These are phyloP conservation scores for Lycium barbarum DNA, from an alignment of 257 asterid genomes.

Conservation along the genomic window DNA sequence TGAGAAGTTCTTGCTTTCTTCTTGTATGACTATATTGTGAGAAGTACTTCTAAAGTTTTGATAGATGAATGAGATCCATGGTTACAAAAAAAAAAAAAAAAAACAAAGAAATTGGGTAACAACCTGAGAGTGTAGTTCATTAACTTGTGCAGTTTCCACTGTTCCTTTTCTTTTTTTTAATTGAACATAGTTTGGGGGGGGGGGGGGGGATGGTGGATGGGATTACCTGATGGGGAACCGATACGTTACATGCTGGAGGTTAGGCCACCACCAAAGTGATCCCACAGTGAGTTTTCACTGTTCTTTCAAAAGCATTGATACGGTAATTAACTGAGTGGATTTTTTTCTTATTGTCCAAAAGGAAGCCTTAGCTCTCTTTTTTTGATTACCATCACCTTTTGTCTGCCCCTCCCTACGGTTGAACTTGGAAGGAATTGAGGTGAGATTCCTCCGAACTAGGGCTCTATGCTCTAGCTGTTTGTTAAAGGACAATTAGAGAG, in stretches of 20 bases:
- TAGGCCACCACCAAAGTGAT: slow-evolving; percentile 3
- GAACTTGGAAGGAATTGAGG: neutral
- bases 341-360: neutral
- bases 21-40: slow-evolving; percentile 11
- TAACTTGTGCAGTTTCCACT: neutral
- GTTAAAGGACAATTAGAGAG: slow-evolving; percentile 5
- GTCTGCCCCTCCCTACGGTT: neutral
- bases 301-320: slow-evolving; percentile 17
- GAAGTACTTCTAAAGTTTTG: slow-evolving; percentile 16
- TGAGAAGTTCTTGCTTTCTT: neutral
- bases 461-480: neutral
- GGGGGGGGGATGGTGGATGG: neutral
- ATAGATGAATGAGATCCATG: slow-evolving; percentile 12
- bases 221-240: neutral
- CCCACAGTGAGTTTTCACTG: slow-evolving; percentile 13
- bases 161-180: neutral
- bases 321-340: neutral
- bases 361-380: neutral
- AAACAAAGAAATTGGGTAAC: neutral
- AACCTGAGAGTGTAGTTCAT: neutral
- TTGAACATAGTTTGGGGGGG: neutral
- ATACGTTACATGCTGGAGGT: neutral
- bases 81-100: neutral
- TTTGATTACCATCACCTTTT: neutral
- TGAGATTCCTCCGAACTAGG: neutral